These are phyloP conservation scores for Fusarium virguliforme DNA, from an alignment of 2,329 filamentous ascomycete species.

Conservation along the genomic window DNA sequence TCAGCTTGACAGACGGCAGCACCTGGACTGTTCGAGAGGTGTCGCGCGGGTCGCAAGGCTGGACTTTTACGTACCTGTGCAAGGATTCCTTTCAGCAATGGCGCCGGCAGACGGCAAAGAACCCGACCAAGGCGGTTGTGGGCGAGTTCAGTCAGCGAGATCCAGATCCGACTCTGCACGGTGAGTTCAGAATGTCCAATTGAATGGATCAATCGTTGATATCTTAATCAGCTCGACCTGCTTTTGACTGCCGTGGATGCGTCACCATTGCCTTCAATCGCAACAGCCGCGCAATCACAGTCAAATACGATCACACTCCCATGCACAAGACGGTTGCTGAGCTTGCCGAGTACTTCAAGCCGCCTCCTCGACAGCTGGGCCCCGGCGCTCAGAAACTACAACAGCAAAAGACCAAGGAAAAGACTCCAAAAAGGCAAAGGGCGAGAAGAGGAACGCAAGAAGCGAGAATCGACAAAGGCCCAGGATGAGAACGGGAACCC, in stretches of 20 bases:
- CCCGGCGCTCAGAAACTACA: conserved; percentile 49
- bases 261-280: conserved; percentile 67
- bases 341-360: conserved; percentile 64
- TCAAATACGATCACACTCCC: conserved; percentile 71
- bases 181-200: conserved; percentile 55
- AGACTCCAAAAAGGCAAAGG: conserved; percentile 52
- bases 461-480: conserved; percentile 43
- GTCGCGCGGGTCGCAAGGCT: conserved; percentile 64
- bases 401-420: conserved; percentile 45
- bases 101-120: conserved; percentile 64
- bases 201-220: not conserved
- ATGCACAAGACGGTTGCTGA: conserved; percentile 71
- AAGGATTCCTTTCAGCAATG: conserved; percentile 68
- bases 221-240: conserved; percentile 64
- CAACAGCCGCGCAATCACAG: conserved; percentile 63
- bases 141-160: conserved; percentile 67
- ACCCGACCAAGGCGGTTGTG: conserved; percentile 59
- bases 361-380: conserved; percentile 58
- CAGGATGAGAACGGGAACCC: conserved; percentile 49
- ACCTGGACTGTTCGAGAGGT: conserved; percentile 65
- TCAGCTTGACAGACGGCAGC: conserved; percentile 65
- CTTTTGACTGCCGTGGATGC: conserved; percentile 72
- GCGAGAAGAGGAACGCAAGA: conserved; percentile 48
- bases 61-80: conserved; percentile 70
- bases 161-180: conserved; percentile 62